Percentiles rank a stretch among this genome's conserved stretches.
phyloP scores from a whole-genome alignment of 495 filamentous ascomycete genomes.

The Annulohypoxylon bovei region DNA sequence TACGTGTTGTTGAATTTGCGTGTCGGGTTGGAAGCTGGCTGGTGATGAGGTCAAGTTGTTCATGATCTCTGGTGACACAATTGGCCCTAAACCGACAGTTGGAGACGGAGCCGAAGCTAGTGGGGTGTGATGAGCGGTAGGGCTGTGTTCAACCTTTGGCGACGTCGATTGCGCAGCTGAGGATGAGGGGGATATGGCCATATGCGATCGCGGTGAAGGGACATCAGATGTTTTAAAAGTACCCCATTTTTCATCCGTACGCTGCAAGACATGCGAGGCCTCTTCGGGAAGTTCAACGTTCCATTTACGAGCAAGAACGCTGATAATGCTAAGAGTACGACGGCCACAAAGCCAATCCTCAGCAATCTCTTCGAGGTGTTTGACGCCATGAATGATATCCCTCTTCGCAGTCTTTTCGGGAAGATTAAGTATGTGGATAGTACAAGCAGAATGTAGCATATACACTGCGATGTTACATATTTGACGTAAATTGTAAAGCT shows the following conservation, averaged over 20 bases:
- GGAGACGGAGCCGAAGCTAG: slow-evolving; percentile 42
- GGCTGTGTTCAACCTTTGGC: slow-evolving; percentile 42
- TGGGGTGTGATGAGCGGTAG: slow-evolving; percentile 41
- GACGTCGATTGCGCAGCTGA: slow-evolving; percentile 33
- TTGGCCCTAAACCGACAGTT: slow-evolving; percentile 16
- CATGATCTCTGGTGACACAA: slow-evolving; percentile 43
- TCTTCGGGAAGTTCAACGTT: slow-evolving; percentile 86
- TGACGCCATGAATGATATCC: slow-evolving; percentile 90
- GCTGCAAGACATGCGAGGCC: slow-evolving; percentile 74
- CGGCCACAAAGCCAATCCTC: slow-evolving; percentile 94
- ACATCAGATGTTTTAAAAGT: slow-evolving; percentile 65
- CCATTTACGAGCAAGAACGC: slow-evolving; percentile 88
- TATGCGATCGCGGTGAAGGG: slow-evolving; percentile 59
- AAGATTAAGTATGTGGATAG: slow-evolving; percentile 92
- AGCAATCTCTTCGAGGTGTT: slow-evolving; percentile 93
- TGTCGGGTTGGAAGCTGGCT: slow-evolving; percentile 30
- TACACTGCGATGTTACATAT: slow-evolving; percentile 97
- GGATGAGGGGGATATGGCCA: slow-evolving; percentile 38
- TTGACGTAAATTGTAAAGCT: slow-evolving; percentile 86
- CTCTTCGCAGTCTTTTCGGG: slow-evolving; percentile 87
- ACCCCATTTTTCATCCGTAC: slow-evolving; percentile 66
- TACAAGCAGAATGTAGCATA: slow-evolving; percentile 91
- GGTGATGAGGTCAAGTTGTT: slow-evolving; percentile 32
- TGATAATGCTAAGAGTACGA: slow-evolving; percentile 84
- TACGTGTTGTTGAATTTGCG: slow-evolving; percentile 20